These are phyloP conservation scores for Candida orba DNA, from an alignment of 805 yeast species.

Conservation along the genomic window DNA sequence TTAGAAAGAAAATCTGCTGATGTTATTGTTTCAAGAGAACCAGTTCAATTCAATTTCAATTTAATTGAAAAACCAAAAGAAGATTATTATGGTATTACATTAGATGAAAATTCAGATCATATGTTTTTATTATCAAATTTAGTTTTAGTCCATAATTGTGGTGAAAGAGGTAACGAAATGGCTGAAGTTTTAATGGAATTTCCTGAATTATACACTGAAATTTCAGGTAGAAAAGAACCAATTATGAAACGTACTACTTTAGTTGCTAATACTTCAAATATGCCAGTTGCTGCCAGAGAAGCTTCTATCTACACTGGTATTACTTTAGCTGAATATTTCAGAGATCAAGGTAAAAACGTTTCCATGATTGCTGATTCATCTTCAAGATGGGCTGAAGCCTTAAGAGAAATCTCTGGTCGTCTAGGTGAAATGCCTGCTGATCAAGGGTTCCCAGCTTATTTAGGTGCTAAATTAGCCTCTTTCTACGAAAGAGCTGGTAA, in stretches of 20 bases:
- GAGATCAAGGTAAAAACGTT: conserved; percentile 99
- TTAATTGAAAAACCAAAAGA: conserved; percentile 19
- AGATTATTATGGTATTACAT: conserved; percentile 37
- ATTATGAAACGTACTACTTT: conserved; percentile 99
- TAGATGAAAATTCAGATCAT: conserved; percentile 31
- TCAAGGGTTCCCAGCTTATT: conserved; percentile 99
- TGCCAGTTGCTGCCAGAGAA: conserved; percentile 99
- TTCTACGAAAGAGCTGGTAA: conserved; percentile 99
- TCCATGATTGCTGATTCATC: conserved; percentile 99
- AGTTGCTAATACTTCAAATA: conserved; percentile 97
- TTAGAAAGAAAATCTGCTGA: conserved; percentile 12
- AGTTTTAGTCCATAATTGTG: conserved; percentile 40
- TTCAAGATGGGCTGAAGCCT: conserved; percentile 99
- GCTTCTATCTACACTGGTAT: conserved; percentile 99
- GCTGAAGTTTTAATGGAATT: conserved; percentile 99
- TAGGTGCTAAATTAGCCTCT: conserved; percentile 97
- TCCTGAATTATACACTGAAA: conserved; percentile 93
- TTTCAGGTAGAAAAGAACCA: conserved; percentile 91
- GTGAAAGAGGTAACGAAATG: conserved; percentile 99
- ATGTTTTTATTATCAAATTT: conserved; percentile 34
- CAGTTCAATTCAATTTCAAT: conserved; percentile 25
- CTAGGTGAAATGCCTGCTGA: conserved; percentile 99
- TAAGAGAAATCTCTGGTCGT: conserved; percentile 99
- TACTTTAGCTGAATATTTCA: conserved; percentile 96
- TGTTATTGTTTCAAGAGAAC: conserved; percentile 5